Evolutionary conservation across 2,329 filamentous ascomycete species (phyloP), one percentile per base, ranked within the genome.

Genomic region (Claviceps pazoutovae): DNA sequence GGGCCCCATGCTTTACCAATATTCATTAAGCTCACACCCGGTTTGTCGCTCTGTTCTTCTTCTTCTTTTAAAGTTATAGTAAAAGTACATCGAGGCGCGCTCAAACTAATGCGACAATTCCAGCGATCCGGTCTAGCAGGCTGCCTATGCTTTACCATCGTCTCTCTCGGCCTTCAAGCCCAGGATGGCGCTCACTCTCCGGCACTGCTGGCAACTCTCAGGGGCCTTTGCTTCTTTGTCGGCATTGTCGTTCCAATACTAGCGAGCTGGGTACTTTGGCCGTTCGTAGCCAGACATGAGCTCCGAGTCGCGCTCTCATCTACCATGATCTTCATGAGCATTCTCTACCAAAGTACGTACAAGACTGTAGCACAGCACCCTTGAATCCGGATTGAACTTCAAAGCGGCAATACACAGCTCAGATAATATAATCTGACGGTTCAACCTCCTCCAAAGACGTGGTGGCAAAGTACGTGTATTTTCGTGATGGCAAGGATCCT

Each of bases 261-360:
- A 1, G 71, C 80, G 14, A 81, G 80, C 56, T 81, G 76, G 77
- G 58, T 78, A 13, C 63, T 82, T 3, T 82, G 78, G 78, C 78
- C 78, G 2, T 82, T 82, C 55, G 70, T 81, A 5, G 78, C 78
- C 11, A 69, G 78, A 13, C 77, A 80, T 56, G 78, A 80, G 59
- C 68, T 82, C 14, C 66, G 78, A 21, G 75, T 73, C 53, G 76
- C 75, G 0, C 60, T 79, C 2, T 75, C 76, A 0, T 67, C 71
- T 2, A 80, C 78, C 74, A 66, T 81, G 56, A 74, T 79, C 48
- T 78, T 79, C 57, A 71, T 74, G 53, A 77, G 75, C 53, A 72
- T 80, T 53, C 69, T 80, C 7, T 82, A 81, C 59, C 67, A 78
- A 60, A 71, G 72, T 73, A 54, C 30, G 26, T 21, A 14, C 42